Evolutionary conservation across 208 protist genomes (phyloP).

Genomic region (Crithidia mellificae): DNA sequence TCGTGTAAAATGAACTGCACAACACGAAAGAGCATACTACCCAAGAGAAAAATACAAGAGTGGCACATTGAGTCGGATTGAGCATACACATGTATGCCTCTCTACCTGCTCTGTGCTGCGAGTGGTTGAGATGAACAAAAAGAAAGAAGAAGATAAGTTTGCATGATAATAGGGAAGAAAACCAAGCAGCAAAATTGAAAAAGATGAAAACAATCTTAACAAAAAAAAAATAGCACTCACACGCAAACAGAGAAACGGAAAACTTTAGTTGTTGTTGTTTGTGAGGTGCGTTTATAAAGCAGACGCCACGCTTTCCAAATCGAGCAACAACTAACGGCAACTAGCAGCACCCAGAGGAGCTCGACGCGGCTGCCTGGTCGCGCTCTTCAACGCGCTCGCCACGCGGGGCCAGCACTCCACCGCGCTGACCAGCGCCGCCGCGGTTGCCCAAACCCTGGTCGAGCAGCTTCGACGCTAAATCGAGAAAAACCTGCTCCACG

Average conservation of each 20-base stretch:
- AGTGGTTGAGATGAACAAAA: too few relatives aligned
- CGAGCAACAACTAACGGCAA: too few relatives aligned
- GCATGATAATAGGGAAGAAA: background rate
- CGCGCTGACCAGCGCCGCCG: constrained; percentile 16
- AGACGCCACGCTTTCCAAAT: too few relatives aligned
- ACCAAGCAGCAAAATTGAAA: background rate
- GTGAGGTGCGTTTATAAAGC: too few relatives aligned
- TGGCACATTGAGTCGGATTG: too few relatives aligned
- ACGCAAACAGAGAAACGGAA: too few relatives aligned
- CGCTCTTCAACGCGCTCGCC: constrained; percentile 30
- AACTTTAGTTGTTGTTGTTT: too few relatives aligned
- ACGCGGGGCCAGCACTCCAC: constrained; percentile 30
- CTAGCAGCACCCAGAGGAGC: constrained; percentile 43
- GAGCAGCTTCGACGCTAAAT: constrained; percentile 92
- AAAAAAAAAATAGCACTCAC: background rate
- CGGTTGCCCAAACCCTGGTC: constrained; percentile 75
- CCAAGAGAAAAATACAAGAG: too few relatives aligned
- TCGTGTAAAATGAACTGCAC: too few relatives aligned
- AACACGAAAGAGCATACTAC: background rate
- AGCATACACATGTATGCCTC: too few relatives aligned
- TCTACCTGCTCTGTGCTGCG: too few relatives aligned
- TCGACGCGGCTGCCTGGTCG: constrained; percentile 17
- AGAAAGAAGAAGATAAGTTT: background rate
- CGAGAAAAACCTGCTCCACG: constrained; percentile 84
- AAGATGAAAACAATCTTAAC: background rate